These are phyloP conservation scores for Tuctoria greenei DNA, from an alignment of 176 grass and related monocot genomes.

Conservation along the genomic window DNA sequence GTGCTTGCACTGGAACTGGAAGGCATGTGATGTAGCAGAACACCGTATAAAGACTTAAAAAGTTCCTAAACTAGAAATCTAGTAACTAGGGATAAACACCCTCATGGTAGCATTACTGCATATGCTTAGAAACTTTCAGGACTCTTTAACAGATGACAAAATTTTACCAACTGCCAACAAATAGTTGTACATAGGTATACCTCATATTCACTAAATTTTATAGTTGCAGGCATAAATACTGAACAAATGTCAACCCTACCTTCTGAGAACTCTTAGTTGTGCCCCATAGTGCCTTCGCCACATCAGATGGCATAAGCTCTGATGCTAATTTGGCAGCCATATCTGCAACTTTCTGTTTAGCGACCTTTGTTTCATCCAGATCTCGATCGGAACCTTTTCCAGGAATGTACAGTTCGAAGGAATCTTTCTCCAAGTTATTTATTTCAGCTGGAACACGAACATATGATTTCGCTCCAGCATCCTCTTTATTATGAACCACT, in stretches of 20 bases:
- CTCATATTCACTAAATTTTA: neutral
- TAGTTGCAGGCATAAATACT: conserved; percentile 11
- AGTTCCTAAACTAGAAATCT: conserved; percentile 22
- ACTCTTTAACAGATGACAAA: neutral
- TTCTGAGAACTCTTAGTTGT: conserved; percentile 70
- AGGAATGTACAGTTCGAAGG: conserved; percentile 74
- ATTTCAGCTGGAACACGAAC: conserved; percentile 82
- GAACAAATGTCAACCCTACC: conserved; percentile 39
- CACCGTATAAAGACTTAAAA: neutral
- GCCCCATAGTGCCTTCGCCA: conserved; percentile 72
- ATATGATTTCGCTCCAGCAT: conserved; percentile 57
- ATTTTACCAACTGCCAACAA: conserved; percentile 20
- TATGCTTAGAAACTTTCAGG: conserved; percentile 1
- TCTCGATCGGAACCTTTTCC: conserved; percentile 53
- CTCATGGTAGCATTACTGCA: neutral
- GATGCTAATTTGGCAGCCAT: conserved; percentile 71
- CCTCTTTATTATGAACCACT: conserved; percentile 87
- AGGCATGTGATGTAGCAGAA: neutral
- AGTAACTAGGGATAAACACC: neutral
- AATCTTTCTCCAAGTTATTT: conserved; percentile 71
- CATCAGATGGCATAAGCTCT: conserved; percentile 88
- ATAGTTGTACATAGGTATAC: neutral
- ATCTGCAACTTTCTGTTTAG: conserved; percentile 65
- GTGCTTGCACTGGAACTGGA: neutral
- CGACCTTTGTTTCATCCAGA: conserved; percentile 55